A percentile compares a stretch with the other conserved stretches of the same genome.
Conservation (phyloP, 768 basidiomycete genomes). For the Lepiota subincarnata region DNA sequence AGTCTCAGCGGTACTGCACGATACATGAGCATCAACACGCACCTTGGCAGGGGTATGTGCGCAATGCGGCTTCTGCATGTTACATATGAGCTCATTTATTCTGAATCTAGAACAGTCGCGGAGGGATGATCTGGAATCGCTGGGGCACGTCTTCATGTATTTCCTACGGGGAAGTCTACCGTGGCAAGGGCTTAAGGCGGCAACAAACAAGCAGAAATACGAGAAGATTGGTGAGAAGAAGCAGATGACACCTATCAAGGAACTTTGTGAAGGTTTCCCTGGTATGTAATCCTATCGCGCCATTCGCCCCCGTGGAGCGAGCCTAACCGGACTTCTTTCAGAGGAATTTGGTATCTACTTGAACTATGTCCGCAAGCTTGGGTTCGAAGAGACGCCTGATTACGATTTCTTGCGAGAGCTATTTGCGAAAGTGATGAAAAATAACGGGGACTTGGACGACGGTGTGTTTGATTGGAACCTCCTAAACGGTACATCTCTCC, state of each 20-base stretch:
- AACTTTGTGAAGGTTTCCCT: conserved; percentile 93
- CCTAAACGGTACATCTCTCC: conserved; percentile 59
- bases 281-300: conserved; percentile 44
- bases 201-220: conserved; percentile 99
- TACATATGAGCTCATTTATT: not conserved
- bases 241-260: conserved; percentile 96
- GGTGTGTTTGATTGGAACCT: conserved; percentile 96
- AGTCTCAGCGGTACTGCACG: conserved; percentile 95
- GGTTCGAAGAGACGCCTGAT: conserved; percentile 98
- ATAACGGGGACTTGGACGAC: conserved; percentile 86
- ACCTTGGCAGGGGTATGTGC: conserved; percentile 86
- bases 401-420: conserved; percentile 97
- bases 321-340: conserved; percentile 28
- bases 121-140: conserved; percentile 96
- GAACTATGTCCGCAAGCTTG: conserved; percentile 98
- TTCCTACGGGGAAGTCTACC: conserved; percentile 95
- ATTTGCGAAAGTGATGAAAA: conserved; percentile 92
- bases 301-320: conserved; percentile 1
- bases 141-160: conserved; percentile 99
- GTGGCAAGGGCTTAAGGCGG: conserved; percentile 99
- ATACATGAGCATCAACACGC: conserved; percentile 99
- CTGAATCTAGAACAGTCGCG: conserved; percentile 71
- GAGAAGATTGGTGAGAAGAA: conserved; percentile 99
- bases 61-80: conserved; percentile 8
- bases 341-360: conserved; percentile 99